Evolutionary conservation across 441 rosid genomes (phyloP).

Genomic region (Biscutella laevigata): DNA sequence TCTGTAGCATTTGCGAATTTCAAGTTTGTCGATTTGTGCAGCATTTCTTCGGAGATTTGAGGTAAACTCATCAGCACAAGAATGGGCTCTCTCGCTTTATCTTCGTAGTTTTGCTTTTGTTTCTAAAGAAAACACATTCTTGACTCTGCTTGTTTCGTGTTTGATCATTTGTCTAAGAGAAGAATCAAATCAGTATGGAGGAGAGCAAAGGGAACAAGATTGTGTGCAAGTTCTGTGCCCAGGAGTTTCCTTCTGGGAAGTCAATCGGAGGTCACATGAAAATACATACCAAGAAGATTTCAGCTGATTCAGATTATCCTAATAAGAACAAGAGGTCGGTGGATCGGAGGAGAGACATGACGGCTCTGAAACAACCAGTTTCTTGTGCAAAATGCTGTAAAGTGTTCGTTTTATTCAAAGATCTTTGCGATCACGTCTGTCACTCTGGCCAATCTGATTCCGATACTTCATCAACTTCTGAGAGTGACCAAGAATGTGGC

Average conservation of each 20-base stretch:
- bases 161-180: constrained; percentile 20
- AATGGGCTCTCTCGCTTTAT: constrained; percentile 24
- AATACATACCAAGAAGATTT: constrained; percentile 44
- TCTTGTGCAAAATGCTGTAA: constrained; percentile 66
- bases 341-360: constrained; percentile 34
- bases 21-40: constrained; percentile 13
- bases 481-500: constrained; percentile 60
- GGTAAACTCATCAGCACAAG: constrained; percentile 19
- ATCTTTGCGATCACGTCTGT: constrained; percentile 59
- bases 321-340: constrained; percentile 39
- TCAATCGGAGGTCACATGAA: constrained; percentile 86
- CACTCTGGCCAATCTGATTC: constrained; percentile 59
- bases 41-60: constrained; percentile 30
- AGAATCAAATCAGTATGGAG: constrained; percentile 39
- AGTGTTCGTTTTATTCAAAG: constrained; percentile 66
- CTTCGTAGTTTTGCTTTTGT: constrained; percentile 10
- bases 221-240: constrained; percentile 64
- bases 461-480: constrained; percentile 50
- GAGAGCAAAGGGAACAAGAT: constrained; percentile 38
- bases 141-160: constrained; percentile 22
- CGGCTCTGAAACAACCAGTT: constrained; percentile 25
- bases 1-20: constrained; percentile 17
- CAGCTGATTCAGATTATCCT: constrained; percentile 30
- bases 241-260: constrained; percentile 71
- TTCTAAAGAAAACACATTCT: not conserved